Evolutionary conservation across 2,329 filamentous ascomycete species (phyloP).

Genomic region (Dothideomycetes sp.): DNA sequence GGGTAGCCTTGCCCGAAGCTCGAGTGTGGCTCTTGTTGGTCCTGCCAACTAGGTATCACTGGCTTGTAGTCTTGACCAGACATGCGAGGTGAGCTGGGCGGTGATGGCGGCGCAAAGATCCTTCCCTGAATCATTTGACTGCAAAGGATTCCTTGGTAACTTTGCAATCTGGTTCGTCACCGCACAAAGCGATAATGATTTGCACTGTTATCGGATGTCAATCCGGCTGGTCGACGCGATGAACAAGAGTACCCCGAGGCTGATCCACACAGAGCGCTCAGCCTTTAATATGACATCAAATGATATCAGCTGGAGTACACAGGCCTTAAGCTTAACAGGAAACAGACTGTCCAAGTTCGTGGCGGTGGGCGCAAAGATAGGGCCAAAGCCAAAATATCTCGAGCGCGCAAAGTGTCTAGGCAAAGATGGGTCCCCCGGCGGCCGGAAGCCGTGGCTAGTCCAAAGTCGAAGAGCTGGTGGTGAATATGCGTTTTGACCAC

Average conservation of each 20-base stretch:
- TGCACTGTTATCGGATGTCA: neutral
- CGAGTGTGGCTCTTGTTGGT: slow-evolving; percentile 19
- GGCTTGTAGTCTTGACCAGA: slow-evolving; percentile 33
- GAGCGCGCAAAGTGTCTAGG: neutral
- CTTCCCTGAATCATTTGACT: slow-evolving; percentile 28
- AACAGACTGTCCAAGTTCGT: too few relatives aligned
- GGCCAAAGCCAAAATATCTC: neutral
- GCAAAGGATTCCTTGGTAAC: neutral
- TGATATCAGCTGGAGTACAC: neutral
- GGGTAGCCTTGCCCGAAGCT: slow-evolving; percentile 10
- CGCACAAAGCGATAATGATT: neutral
- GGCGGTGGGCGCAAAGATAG: neutral
- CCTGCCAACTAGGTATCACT: slow-evolving; percentile 33
- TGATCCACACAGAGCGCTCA: neutral
- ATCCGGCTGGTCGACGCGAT: neutral
- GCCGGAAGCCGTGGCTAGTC: neutral
- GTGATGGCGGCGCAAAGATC: slow-evolving; percentile 36
- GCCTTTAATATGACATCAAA: neutral
- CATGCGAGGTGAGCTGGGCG: slow-evolving; percentile 40
- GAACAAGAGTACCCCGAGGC: neutral
- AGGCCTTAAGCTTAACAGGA: too few relatives aligned
- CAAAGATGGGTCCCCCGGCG: neutral
- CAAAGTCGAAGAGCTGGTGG: neutral
- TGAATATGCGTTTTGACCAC: neutral
- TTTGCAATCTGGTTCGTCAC: neutral